Percentiles rank a stretch among this genome's conserved stretches.
phyloP scores from a whole-genome alignment of 805 yeast genomes.

The Metschnikowia santaceciliae region DNA sequence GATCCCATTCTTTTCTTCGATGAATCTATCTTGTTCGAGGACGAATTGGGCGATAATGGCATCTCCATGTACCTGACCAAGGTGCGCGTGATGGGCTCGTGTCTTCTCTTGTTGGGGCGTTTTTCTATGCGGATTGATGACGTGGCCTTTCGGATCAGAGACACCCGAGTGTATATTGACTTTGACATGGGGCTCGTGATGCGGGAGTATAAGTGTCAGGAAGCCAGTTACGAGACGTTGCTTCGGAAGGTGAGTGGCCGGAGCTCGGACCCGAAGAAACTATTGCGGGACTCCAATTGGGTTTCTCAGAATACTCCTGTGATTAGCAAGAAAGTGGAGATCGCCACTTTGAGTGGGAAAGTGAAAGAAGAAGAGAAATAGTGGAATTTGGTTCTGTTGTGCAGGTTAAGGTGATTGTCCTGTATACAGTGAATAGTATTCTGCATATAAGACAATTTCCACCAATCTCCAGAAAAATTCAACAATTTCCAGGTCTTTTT shows the following conservation, averaged over 20 bases:
- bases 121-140: constrained; percentile 87
- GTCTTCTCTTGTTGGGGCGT: constrained; percentile 69
- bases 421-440: neutral
- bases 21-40: constrained; percentile 86
- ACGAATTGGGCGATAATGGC: constrained; percentile 96
- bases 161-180: constrained; percentile 81
- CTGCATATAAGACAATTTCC: no score
- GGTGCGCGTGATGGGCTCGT: constrained; percentile 82
- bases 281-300: constrained; percentile 69
- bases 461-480: no score
- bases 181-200: constrained; percentile 59
- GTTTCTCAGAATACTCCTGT: constrained; percentile 64
- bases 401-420: neutral
- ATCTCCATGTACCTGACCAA: constrained; percentile 73
- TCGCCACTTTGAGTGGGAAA: neutral
- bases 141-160: constrained; percentile 78
- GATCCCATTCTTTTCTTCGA: constrained; percentile 89
- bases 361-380: no score
- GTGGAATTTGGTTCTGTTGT: no score
- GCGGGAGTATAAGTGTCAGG: constrained; percentile 71
- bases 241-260: constrained; percentile 23
- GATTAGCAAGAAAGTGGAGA: constrained; percentile 21
- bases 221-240: constrained; percentile 31
- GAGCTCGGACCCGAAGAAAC: constrained; percentile 38
- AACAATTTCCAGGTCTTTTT: no score